Base-by-base conservation (phyloP, 176 grass and related monocot genomes). In the Eragrostis nindensis region DNA sequence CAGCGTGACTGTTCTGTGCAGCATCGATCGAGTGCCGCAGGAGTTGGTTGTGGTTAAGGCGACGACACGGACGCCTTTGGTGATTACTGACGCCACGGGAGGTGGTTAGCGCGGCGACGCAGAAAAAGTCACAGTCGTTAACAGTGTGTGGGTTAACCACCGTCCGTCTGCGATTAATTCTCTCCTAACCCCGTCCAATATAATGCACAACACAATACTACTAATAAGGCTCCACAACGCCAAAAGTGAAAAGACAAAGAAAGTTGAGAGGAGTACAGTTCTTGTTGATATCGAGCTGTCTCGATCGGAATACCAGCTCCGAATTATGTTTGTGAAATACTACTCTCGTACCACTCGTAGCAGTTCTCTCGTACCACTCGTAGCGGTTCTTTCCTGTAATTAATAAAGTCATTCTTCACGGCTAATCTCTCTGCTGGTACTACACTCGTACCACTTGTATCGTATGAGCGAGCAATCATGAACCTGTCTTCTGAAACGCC, bases 111-210 rank as follows among this genome's bases (percentile, higher is more conserved):
- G 19, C 26, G 50, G 15, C 40, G 14, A 13, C 11, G 2, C 38
- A 7, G 4, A 7, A 15, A 21, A 8, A 13, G 6, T 27, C 18
- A 7, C 42, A 0, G 25, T 77, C 17, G 46, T 25, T 27, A 13
- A 60, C 52, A 61, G 82, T 18, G 63, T 18, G 42, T 56, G 42
- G 73, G 13, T 69, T 64, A 55, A 79, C 60, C 59, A 68, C 77
- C 44, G 2, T 44, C 53, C 55, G 55, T 59, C 19, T n/a, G 53
- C 53, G 53, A 7, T 59, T 25, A 8, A 36, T n/a, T 55, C 52
- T 24, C 55, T 59, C n/a, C 53, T 19, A 56, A 9, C 21, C 53
- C 53, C 1, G 7, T 21, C 12, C 32, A n/a, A n/a, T n/a, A n/a
- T n/a, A n/a, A n/a, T 36, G 32, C 32, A 36, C 32, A 36, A 36